These are phyloP conservation scores for Dittrichia graveolens DNA, from an alignment of 129 eudicot genomes.

Conservation along the genomic window DNA sequence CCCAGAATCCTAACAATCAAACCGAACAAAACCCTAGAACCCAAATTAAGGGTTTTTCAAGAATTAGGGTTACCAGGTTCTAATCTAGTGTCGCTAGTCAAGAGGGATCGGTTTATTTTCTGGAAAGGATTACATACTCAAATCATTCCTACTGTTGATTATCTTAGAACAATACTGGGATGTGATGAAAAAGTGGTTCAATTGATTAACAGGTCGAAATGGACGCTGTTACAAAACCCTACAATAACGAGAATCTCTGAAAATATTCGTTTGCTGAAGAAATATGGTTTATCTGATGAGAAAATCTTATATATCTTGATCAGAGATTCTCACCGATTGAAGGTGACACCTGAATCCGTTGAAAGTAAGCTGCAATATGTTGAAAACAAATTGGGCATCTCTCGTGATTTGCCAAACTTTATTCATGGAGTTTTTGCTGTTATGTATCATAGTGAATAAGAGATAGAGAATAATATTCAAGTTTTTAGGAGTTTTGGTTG, in stretches of 20 bases:
- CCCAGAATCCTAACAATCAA: conserved; percentile 22
- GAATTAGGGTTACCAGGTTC: conserved; percentile 32
- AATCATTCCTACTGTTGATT: conserved; percentile 26
- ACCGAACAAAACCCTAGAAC: conserved; percentile 23
- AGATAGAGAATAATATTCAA: conserved; percentile 12
- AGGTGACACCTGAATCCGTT: conserved; percentile 12
- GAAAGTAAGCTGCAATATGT: conserved; percentile 18
- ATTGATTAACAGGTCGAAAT: conserved; percentile 7
- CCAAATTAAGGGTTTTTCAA: conserved; percentile 10
- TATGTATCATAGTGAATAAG: not conserved
- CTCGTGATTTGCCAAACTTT: conserved; percentile 14
- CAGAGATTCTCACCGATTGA: conserved; percentile 17
- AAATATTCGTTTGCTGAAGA: conserved; percentile 25
- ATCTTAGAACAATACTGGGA: conserved; percentile 24
- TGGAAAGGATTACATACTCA: conserved; percentile 7
- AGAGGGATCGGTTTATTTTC: not conserved
- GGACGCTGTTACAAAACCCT: conserved; percentile 13
- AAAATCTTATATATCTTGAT: not conserved
- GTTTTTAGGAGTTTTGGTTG: conserved; percentile 41
- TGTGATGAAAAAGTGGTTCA: conserved; percentile 29
- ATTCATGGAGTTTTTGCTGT: conserved; percentile 27
- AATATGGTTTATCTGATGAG: conserved; percentile 27
- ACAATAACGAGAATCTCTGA: not conserved
- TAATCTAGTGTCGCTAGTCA: conserved; percentile 25
- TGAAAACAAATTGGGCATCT: conserved; percentile 31